Conservation (phyloP, 768 basidiomycete species). For the Guyanaporus albipodus region DNA sequence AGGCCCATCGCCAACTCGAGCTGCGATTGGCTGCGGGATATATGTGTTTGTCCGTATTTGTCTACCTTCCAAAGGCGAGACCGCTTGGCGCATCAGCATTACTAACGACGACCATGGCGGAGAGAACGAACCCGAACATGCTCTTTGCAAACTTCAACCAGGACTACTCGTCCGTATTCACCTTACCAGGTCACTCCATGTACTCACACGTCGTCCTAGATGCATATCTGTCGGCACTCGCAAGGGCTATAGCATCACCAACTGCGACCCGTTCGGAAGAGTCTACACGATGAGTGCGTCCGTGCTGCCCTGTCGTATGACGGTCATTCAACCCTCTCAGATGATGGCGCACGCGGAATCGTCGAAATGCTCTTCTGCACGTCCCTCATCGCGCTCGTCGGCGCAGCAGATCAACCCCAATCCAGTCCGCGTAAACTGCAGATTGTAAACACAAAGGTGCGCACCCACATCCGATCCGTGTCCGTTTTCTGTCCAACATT, state of each 20-base stretch:
- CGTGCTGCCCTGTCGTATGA: not conserved
- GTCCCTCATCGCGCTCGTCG: constrained; percentile 93
- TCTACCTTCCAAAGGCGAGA: constrained; percentile 12
- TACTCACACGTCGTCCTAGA: constrained; percentile 34
- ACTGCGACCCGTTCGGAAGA: constrained; percentile 96
- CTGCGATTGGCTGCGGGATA: not conserved
- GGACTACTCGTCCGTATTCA: too few relatives aligned
- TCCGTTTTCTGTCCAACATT: not conserved
- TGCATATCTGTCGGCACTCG: constrained; percentile 94
- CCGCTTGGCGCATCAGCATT: too few relatives aligned
- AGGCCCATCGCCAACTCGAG: not conserved
- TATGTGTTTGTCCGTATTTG: constrained; percentile 18
- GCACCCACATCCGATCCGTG: not conserved
- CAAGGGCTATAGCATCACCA: constrained; percentile 95
- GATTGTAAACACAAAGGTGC: constrained; percentile 99
- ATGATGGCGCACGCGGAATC: constrained; percentile 91
- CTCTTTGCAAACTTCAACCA: constrained; percentile 97
- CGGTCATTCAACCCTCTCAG: constrained; percentile 38
- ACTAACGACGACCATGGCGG: constrained; percentile 38
- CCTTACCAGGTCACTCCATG: too few relatives aligned
- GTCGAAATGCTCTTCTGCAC: constrained; percentile 99
- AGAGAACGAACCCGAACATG: constrained; percentile 47
- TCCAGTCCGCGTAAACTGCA: constrained; percentile 91
- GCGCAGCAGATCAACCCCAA: constrained; percentile 88
- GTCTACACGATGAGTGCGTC: constrained; percentile 95